Evolutionary conservation across 2,329 filamentous ascomycete genomes (phyloP).

Genomic region (Calonectria henricotiae): DNA sequence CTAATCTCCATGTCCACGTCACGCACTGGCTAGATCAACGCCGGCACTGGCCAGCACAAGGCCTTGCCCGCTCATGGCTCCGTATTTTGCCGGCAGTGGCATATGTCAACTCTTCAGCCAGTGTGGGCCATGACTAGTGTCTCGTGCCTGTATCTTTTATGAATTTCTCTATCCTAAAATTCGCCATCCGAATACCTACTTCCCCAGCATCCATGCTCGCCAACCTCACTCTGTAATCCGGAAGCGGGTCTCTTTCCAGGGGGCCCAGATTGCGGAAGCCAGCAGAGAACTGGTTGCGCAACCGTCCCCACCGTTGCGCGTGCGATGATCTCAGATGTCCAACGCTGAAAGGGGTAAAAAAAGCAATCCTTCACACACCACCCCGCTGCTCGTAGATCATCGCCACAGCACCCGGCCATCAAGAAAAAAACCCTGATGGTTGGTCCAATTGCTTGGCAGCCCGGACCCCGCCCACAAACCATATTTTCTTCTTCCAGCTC

Average conservation of each 20-base stretch:
- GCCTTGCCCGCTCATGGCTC: background rate
- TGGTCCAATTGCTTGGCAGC: constrained; percentile 4
- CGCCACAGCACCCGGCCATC: constrained; percentile 1
- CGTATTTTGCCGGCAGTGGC: constrained; percentile 18
- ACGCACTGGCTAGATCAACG: constrained; percentile 2
- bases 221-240: constrained; percentile 25
- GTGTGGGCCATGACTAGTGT: background rate
- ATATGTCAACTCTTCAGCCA: background rate
- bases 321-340: constrained; percentile 2
- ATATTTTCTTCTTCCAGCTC: constrained; percentile 15
- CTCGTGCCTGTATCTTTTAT: background rate
- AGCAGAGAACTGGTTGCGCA: background rate
- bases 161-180: background rate
- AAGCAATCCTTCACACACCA: background rate
- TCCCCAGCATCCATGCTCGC: background rate
- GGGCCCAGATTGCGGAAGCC: background rate
- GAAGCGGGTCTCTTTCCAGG: constrained; percentile 2
- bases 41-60: constrained; percentile 5
- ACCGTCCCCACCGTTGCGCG: constrained; percentile 3
- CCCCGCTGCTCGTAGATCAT: constrained; percentile 18
- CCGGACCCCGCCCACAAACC: background rate
- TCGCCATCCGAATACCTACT: background rate
- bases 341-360: constrained; percentile 7
- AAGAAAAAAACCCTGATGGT: background rate
- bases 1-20: constrained; percentile 15